phyloP scores from a whole-genome alignment of 257 asterid genomes.

The Lithospermum erythrorhizon region DNA sequence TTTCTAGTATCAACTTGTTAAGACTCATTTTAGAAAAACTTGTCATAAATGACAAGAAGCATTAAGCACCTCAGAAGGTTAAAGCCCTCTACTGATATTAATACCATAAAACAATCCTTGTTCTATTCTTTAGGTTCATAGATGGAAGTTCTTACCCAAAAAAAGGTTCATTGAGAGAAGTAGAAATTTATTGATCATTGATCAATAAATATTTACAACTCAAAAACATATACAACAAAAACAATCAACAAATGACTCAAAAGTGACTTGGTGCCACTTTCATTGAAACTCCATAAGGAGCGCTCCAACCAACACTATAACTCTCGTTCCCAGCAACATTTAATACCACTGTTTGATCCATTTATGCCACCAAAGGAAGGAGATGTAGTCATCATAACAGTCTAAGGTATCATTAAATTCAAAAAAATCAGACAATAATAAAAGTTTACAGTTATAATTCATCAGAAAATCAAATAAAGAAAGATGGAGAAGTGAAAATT shows the following conservation, averaged over 20 bases:
- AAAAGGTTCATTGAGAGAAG: not conserved
- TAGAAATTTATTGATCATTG: not conserved
- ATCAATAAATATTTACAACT: not conserved
- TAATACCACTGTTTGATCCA: conserved; percentile 61
- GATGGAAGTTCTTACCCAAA: too few species aligned
- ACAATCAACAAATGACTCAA: not conserved
- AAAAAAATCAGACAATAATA: too few species aligned
- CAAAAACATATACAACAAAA: not conserved
- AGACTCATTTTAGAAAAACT: too few species aligned
- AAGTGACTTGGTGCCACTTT: conserved; percentile 65
- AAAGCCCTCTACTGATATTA: too few species aligned
- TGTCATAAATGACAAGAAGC: too few species aligned
- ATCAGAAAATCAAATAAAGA: too few species aligned
- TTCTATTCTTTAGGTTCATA: too few species aligned
- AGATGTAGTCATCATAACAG: conserved; percentile 67
- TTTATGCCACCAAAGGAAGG: conserved; percentile 92
- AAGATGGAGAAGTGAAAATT: too few species aligned
- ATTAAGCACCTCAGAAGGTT: too few species aligned
- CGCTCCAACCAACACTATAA: conserved; percentile 74
- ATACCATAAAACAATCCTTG: too few species aligned
- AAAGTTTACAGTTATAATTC: too few species aligned
- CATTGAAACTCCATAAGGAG: conserved; percentile 73
- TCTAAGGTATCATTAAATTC: conserved; percentile 25
- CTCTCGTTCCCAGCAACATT: conserved; percentile 68
- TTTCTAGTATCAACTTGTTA: too few species aligned